Evolutionary conservation across 768 basidiomycete species (phyloP).

Genomic region (Lentinus brumalis): DNA sequence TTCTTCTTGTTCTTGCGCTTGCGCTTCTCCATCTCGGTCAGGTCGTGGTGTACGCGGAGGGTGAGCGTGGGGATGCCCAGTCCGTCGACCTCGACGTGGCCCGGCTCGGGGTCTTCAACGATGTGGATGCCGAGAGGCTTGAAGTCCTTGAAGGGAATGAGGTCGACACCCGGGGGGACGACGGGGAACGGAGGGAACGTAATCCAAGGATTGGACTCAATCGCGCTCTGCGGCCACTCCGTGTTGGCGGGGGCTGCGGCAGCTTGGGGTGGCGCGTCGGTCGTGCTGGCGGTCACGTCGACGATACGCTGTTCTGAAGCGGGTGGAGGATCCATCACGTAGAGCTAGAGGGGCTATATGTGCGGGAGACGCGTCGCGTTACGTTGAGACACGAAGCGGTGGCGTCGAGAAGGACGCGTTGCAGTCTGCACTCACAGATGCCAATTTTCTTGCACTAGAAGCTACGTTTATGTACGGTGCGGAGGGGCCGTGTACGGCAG

Average conservation of each 20-base stretch:
- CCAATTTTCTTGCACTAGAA: neutral
- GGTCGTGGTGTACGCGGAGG: slow-evolving; percentile 57
- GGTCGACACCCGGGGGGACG: slow-evolving; percentile 44
- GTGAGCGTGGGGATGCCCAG: slow-evolving; percentile 67
- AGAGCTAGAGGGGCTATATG: neutral
- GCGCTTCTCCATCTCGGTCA: slow-evolving; percentile 56
- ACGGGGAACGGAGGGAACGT: slow-evolving; percentile 52
- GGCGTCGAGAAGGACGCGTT: slow-evolving; percentile 4
- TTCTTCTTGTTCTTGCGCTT: slow-evolving; percentile 49
- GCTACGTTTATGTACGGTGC: neutral
- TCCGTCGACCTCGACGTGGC: slow-evolving; percentile 57
- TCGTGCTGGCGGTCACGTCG: neutral
- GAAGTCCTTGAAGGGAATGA: slow-evolving; percentile 61
- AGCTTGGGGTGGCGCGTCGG: neutral
- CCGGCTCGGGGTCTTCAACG: slow-evolving; percentile 37
- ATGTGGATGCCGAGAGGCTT: slow-evolving; percentile 59
- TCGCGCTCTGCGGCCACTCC: slow-evolving; percentile 1
- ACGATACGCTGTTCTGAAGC: neutral
- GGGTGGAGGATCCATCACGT: too few relatives aligned
- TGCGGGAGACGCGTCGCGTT: neutral
- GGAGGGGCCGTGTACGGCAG: neutral
- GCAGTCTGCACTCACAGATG: neutral
- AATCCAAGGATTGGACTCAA: slow-evolving; percentile 10
- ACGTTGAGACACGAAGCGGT: slow-evolving; percentile 1
- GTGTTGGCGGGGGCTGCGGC: neutral